Evolutionary conservation across 129 eudicot species (phyloP), one percentile per base, ranked within the genome.

Genomic region (Ambrosia trifida): DNA sequence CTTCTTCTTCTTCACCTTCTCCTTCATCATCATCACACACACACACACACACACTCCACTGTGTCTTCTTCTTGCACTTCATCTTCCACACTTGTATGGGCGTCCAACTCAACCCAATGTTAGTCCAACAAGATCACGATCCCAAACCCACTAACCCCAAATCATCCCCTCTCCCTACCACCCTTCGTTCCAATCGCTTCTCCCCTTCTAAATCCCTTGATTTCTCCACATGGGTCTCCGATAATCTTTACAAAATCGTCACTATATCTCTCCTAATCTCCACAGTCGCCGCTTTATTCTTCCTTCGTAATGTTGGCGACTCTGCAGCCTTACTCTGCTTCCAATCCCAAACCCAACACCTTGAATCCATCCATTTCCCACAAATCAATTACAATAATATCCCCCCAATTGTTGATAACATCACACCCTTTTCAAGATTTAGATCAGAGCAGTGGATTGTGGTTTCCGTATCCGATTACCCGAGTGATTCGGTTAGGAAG

Each of bases 171-270:
- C 52, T 60, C 6, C 72, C 74, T 24, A 71, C 81, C 3, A 69
- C 81, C 62, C 73, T 68, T 24, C 83, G 65, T 16, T 16, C 82
- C 14, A 47, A 51, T 65, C 87, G 87, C 5, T 80, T 78, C 38
- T 72, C 76, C 9, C 77, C 76, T 10, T 49, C 89, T 24, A 91
- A 91, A 78, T 78, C 76, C 53, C 90, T 88, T 2, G 90, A 91
- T 82, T 88, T 85, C 40, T 78, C 93, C 72, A 86, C 97, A 71
- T 88, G 96, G 93, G 83, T 80, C 5, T 86, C 88, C 47, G 97
- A 91, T 14, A 88, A 91, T 75, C 84, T 86, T 3, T 91, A 88
- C 90, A 91, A 81, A 56, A 78, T 88, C 59, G 72, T 91, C 52
- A 58, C 86, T 0, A 59, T 88, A 18, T 50, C 62, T 3, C 69